Evolutionary conservation across 306 rosid species (phyloP), one percentile per base, ranked within the genome.

Genomic region (Vigna hirtella): DNA sequence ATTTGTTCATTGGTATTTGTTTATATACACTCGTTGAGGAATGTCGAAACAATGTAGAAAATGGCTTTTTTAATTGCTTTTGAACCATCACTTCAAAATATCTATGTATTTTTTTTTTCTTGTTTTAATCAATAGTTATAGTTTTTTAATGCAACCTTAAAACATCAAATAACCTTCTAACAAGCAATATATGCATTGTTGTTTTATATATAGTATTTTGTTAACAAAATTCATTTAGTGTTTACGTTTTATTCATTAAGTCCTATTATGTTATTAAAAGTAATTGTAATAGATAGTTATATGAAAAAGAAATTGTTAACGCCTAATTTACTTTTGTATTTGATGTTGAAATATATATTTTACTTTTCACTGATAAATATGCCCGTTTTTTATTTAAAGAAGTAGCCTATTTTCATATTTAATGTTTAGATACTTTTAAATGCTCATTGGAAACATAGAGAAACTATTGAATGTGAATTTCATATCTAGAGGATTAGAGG

Each of bases 21-120:
- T 16, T 79, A 59, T 68, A 38, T 70, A 76, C 52, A 70, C 24
- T 26, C 14, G 0, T 32, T 74, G 18, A n/a, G 16, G 52, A 59
- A 48, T 3, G 40, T 1, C 59, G 4, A 34, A 4, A 36, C 63
- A 49, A 59, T 62, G 5, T 58, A 0, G 13, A 40, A 16, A 36
- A n/a, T 50, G 28, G 9, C 40, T 68, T 32, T 20, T 64, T 30
- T 40, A 66, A 32, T 65, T 32, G 26, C 0, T 61, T 30, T 72
- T 10, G 1, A 56, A 22, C 32, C 28, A 53, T n/a, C 22, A 51
- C 20, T 26, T 20, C 20, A 26, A 26, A 50, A 51, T n/a, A 51
- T 17, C 57, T 6, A 0, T 20, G 14, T 20, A 3, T 20, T 30
- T 22, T 20, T 20, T 18, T 24, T 26, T 0, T 24, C 20, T 26